These are phyloP conservation scores for Amylostereum areolatum DNA, from an alignment of 1,284 basidiomycete genomes.

Conservation along the genomic window DNA sequence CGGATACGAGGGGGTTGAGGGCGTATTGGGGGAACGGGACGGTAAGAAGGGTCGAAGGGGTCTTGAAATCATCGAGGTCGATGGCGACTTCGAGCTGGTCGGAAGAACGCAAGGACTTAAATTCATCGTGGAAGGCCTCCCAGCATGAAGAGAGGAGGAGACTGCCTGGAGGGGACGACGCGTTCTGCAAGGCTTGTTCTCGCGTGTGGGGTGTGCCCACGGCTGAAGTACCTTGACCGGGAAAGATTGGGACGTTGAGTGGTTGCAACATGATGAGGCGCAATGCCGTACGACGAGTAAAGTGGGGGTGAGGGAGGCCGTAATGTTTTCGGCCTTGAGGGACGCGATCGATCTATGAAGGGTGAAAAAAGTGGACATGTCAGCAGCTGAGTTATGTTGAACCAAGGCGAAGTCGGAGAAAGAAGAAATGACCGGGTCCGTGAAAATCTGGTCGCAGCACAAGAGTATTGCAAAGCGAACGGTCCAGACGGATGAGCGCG, in stretches of 20 bases:
- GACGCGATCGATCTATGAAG: too few relatives aligned
- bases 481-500: too few relatives aligned
- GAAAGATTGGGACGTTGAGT: conserved; percentile 39
- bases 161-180: conserved; percentile 28
- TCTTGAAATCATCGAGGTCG: conserved; percentile 34
- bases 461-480: too few relatives aligned
- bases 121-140: conserved; percentile 42
- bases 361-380: too few relatives aligned
- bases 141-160: conserved; percentile 45
- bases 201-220: conserved; percentile 27
- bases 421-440: too few relatives aligned
- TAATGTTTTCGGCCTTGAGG: too few relatives aligned
- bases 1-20: conserved; percentile 46
- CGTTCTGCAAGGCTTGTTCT: conserved; percentile 34
- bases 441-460: too few relatives aligned
- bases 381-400: too few relatives aligned
- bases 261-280: too few relatives aligned
- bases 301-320: too few relatives aligned
- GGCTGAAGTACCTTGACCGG: conserved; percentile 47
- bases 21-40: conserved; percentile 24
- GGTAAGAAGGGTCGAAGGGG: conserved; percentile 31
- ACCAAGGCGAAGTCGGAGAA: too few relatives aligned
- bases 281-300: too few relatives aligned
- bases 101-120: conserved; percentile 33
- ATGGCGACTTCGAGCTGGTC: conserved; percentile 33